These are phyloP conservation scores for Eucalyptus cladocalyx DNA, from an alignment of 345 rosid genomes.

Conservation along the genomic window DNA sequence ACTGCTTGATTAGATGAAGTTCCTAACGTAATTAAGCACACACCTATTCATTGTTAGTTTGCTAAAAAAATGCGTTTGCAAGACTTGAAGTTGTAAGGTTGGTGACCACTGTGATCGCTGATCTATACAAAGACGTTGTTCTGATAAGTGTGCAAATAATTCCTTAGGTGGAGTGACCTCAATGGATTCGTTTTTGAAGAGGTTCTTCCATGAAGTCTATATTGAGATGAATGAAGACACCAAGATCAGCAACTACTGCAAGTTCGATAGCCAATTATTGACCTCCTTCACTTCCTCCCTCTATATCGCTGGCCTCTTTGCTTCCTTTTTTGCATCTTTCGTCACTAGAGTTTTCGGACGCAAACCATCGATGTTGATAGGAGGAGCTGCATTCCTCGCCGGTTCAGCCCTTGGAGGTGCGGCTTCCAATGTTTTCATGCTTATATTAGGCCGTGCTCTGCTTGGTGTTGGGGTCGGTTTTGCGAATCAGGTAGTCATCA, in stretches of 20 bases:
- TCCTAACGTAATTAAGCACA: not conserved
- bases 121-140: not conserved
- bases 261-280: slow-evolving; percentile 54
- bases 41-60: not conserved
- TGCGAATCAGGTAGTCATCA: slow-evolving; percentile 48
- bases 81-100: not conserved
- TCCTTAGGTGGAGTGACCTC: slow-evolving; percentile 68
- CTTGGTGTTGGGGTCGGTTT: slow-evolving; percentile 72
- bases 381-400: slow-evolving; percentile 48
- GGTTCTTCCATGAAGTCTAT: slow-evolving; percentile 47
- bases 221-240: slow-evolving; percentile 34
- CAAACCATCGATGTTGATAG: slow-evolving; percentile 47
- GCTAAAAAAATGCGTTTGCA: not conserved
- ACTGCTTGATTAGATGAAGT: not conserved
- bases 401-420: slow-evolving; percentile 55
- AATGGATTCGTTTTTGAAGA: slow-evolving; percentile 55
- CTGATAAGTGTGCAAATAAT: not conserved
- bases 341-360: slow-evolving; percentile 51
- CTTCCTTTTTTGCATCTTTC: slow-evolving; percentile 47
- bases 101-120: not conserved
- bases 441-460: slow-evolving; percentile 53
- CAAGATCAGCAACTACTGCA: slow-evolving; percentile 53
- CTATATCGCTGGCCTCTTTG: slow-evolving; percentile 50
- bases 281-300: slow-evolving; percentile 80
- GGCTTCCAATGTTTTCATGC: slow-evolving; percentile 40